Conservation (phyloP, 345 rosid species). For the Cardamine resedifolia region DNA sequence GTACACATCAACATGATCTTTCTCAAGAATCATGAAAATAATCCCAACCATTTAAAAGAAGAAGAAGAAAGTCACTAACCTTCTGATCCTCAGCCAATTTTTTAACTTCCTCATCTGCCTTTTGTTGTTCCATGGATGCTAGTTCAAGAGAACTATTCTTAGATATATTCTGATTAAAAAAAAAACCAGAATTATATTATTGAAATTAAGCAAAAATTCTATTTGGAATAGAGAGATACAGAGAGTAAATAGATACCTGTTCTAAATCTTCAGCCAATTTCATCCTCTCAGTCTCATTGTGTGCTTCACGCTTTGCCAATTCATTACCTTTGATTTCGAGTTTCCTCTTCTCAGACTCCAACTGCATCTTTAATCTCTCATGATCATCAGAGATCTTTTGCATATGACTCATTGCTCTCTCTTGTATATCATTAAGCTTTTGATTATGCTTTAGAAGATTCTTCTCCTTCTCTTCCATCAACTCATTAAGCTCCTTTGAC, state of each 20-base stretch:
- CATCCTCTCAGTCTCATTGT: conserved; percentile 50
- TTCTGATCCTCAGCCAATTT: conserved; percentile 84
- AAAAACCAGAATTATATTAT: neutral
- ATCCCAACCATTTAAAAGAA: neutral
- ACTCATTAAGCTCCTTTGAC: conserved; percentile 44
- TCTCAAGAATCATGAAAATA: neutral
- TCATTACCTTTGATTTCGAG: conserved; percentile 67
- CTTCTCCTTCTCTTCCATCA: conserved; percentile 71
- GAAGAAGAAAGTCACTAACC: conserved; percentile 44
- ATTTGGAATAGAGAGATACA: neutral
- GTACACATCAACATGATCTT: conserved; percentile 1
- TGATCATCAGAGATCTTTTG: conserved; percentile 68
- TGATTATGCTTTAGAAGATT: conserved; percentile 70
- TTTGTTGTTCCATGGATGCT: conserved; percentile 82
- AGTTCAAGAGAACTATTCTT: conserved; percentile 71
- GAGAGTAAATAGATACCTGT: conserved; percentile 46
- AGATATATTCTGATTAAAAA: conserved; percentile 53
- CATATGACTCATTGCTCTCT: conserved; percentile 59
- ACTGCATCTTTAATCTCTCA: conserved; percentile 60
- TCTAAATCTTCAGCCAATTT: conserved; percentile 61
- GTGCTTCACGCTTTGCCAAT: conserved; percentile 81
- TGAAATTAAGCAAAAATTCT: neutral
- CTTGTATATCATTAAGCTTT: conserved; percentile 67
- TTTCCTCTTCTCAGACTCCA: conserved; percentile 65
- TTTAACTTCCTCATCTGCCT: conserved; percentile 72